Evolutionary conservation across 306 rosid genomes (phyloP), one percentile per base, ranked within the genome.

Genomic region (Abrus precatorius): DNA sequence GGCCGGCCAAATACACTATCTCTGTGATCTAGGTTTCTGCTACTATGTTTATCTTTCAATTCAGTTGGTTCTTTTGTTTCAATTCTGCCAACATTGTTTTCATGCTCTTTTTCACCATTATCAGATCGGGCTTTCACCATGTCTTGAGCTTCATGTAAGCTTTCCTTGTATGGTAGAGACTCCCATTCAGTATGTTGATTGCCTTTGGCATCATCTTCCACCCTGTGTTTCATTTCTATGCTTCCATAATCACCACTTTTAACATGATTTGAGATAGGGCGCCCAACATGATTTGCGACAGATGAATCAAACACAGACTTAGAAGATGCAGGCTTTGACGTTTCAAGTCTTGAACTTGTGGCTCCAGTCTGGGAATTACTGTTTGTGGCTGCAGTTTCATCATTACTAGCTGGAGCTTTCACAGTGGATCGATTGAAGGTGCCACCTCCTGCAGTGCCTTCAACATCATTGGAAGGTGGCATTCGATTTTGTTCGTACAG

Each of bases 401-500:
- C 97, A 40, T 76, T 90, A 89, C 86, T 75, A 20, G 87, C 75
- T 48, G 87, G 85, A 69, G 80, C 82, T 84, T 91, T 95, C 5
- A 63, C 36, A 6, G 82, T 36, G 71, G 71, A 38, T 48, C 92
- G 85, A 67, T 82, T 89, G 69, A 87, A 64, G 59, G 88, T 67
- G 50, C 91, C 93, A 76, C 85, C 86, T 14, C 83, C 95, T 6
- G 85, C 43, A 88, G 86, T 86, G 72, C 94, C 97, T 85, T 91
- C 98, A 6, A 83, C 89, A 44, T 95, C 98, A 63, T 79, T 89
- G 63, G 94, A 85, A 67, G 86, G 94, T 47, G 94, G 94, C 78
- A 88, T 80, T 72, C 92, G 89, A 80, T 93, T 91, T 81, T 93
- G 98, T 85, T 95, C 98, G 69, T 95, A 93, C 44, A 95, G 90